These are phyloP conservation scores for Paramyrothecium roridum DNA, from an alignment of 2,329 filamentous ascomycete genomes.

Conservation along the genomic window DNA sequence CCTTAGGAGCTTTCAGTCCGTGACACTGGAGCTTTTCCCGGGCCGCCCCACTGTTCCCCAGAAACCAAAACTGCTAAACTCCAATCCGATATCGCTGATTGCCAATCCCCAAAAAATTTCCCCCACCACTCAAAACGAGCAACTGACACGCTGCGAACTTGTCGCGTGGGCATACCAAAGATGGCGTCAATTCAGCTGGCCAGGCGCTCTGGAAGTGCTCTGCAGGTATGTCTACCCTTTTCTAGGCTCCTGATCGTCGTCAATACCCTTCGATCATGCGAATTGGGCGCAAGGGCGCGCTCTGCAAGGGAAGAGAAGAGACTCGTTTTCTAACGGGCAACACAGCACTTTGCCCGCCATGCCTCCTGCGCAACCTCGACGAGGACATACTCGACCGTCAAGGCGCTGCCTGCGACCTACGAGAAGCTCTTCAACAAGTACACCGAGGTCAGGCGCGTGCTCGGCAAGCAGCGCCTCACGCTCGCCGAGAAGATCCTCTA, in stretches of 20 bases:
- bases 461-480: slow-evolving; percentile 68
- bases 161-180: slow-evolving; percentile 14
- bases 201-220: slow-evolving; percentile 44
- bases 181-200: slow-evolving; percentile 52
- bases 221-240: slow-evolving; percentile 35
- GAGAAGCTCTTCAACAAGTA: slow-evolving; percentile 76
- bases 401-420: slow-evolving; percentile 66
- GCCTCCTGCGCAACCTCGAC: slow-evolving; percentile 26
- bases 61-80: slow-evolving; percentile 13
- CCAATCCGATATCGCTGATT: slow-evolving; percentile 33
- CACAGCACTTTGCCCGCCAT: slow-evolving; percentile 35
- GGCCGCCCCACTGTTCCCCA: slow-evolving; percentile 17
- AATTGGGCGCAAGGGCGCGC: too few species aligned
- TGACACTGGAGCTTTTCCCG: too few species aligned
- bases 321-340: slow-evolving; percentile 2
- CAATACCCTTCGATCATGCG: background rate
- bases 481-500: slow-evolving; percentile 98
- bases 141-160: slow-evolving; percentile 13
- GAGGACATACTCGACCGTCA: slow-evolving; percentile 35
- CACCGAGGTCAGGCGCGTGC: slow-evolving; percentile 68
- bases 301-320: background rate
- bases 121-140: slow-evolving; percentile 23
- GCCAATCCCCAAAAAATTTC: slow-evolving; percentile 26
- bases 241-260: background rate
- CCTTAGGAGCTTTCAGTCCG: too few species aligned